A percentile compares a stretch with the other conserved stretches of the same genome.
phyloP scores from a whole-genome alignment of 306 rosid species.

The Spatholobus suberectus region DNA sequence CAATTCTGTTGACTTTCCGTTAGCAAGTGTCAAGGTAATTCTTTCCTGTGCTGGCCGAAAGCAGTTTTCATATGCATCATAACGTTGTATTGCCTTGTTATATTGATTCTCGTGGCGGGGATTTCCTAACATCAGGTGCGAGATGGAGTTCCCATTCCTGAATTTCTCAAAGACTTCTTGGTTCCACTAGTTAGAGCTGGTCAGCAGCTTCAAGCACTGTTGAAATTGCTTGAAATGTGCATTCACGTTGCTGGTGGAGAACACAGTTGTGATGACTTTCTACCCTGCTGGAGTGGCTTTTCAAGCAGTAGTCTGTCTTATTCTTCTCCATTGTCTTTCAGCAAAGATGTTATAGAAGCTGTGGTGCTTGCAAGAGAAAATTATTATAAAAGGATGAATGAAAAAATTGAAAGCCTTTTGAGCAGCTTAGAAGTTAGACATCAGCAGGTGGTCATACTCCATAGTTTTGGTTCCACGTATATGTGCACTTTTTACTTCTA shows the following conservation, averaged over 20 bases:
- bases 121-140: conserved; percentile 65
- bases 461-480: conserved; percentile 30
- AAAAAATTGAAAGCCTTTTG: conserved; percentile 61
- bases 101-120: conserved; percentile 48
- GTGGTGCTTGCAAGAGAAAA: conserved; percentile 66
- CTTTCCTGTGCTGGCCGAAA: conserved; percentile 26
- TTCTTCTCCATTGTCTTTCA: conserved; percentile 70
- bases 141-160: conserved; percentile 82
- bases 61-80: conserved; percentile 35
- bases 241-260: conserved; percentile 58
- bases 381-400: conserved; percentile 78
- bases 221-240: conserved; percentile 87
- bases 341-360: conserved; percentile 63
- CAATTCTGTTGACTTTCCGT: conserved; percentile 57
- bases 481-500: conserved; percentile 19
- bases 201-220: conserved; percentile 91
- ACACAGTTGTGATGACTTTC: conserved; percentile 70
- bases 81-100: conserved; percentile 32
- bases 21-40: conserved; percentile 74
- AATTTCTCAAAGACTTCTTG: conserved; percentile 70
- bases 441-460: conserved; percentile 67
- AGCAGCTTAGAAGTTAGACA: conserved; percentile 65
- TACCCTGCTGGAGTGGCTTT: conserved; percentile 89
- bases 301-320: conserved; percentile 54
- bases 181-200: conserved; percentile 94